Evolutionary conservation across 768 basidiomycete species (phyloP).

Genomic region (Rhodotorula babjevae): DNA sequence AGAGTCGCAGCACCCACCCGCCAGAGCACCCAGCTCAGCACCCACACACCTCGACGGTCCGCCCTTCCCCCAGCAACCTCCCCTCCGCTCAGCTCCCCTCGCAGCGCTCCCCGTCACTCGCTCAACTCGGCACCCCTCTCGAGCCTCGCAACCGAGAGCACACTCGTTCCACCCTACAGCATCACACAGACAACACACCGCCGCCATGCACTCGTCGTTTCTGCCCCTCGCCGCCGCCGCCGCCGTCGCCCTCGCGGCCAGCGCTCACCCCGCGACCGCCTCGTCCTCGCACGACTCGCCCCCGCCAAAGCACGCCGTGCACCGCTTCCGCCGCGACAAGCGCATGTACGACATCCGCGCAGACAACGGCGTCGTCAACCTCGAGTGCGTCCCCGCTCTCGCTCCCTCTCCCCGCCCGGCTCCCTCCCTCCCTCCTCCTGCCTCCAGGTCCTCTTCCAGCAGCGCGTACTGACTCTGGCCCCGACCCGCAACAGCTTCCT

Average conservation of each 20-base stretch:
- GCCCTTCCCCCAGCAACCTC: background rate
- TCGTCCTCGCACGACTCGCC: background rate
- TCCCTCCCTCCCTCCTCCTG: no score
- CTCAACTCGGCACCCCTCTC: no score
- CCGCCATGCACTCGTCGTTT: background rate
- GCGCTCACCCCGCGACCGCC: background rate
- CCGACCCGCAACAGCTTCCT: conserved; percentile 20
- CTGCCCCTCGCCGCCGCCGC: background rate
- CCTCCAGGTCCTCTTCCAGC: no score
- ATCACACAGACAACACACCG: background rate
- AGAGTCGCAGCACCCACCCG: no score
- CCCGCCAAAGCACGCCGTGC: background rate
- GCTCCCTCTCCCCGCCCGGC: no score
- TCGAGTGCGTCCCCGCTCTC: conserved; percentile 11
- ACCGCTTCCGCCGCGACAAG: conserved; percentile 20
- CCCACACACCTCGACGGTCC: background rate
- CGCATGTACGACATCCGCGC: conserved; percentile 25
- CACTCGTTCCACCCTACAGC: no score
- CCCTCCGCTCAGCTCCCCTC: background rate
- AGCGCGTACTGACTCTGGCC: background rate
- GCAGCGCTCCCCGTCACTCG: background rate
- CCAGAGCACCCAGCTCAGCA: no score
- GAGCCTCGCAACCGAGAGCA: no score
- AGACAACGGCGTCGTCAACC: conserved; percentile 30
- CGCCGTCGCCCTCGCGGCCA: background rate